A percentile compares a stretch with the other conserved stretches of the same genome.
phyloP scores from a whole-genome alignment of 192 early-diverging fungal species.

The Coemansia sp. region DNA sequence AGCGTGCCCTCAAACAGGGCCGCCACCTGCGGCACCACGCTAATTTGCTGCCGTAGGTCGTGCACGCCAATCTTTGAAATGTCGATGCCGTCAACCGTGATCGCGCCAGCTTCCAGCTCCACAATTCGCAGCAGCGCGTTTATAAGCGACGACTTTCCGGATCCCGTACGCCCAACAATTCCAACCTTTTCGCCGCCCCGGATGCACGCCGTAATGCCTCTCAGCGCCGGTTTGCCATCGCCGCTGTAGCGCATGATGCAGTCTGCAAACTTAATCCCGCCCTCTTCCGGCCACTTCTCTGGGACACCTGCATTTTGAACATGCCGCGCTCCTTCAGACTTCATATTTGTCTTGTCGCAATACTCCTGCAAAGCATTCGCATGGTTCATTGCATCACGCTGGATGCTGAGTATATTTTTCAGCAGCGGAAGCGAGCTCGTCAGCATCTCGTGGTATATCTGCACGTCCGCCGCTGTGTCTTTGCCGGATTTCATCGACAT shows the following conservation, averaged over 20 bases:
- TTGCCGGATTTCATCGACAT: constrained; percentile 2
- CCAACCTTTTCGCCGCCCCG: constrained; percentile 47
- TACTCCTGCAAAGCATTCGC: constrained; percentile 11
- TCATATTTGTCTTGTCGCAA: constrained; percentile 5
- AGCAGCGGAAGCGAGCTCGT: constrained; percentile 10
- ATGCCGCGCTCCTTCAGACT: constrained; percentile 9
- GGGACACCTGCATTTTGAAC: not conserved
- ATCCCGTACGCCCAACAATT: constrained; percentile 59
- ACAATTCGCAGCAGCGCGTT: constrained; percentile 77
- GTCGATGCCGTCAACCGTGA: constrained; percentile 74
- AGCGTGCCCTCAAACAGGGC: constrained; percentile 51
- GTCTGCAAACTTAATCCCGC: constrained; percentile 12
- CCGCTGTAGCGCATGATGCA: constrained; percentile 21
- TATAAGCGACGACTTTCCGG: constrained; percentile 80
- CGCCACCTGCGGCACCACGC: constrained; percentile 77
- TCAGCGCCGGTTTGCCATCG: constrained; percentile 35
- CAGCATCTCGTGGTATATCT: constrained; percentile 17
- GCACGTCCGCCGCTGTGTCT: constrained; percentile 8
- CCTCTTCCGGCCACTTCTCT: constrained; percentile 11
- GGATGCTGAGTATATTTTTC: constrained; percentile 2
- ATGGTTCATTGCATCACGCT: constrained; percentile 6
- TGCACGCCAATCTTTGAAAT: constrained; percentile 65
- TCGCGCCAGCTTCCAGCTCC: constrained; percentile 64
- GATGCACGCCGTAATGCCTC: constrained; percentile 47
- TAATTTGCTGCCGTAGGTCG: constrained; percentile 70